Conservation (phyloP, 1,284 basidiomycete genomes). For the Ustilago lituana region DNA sequence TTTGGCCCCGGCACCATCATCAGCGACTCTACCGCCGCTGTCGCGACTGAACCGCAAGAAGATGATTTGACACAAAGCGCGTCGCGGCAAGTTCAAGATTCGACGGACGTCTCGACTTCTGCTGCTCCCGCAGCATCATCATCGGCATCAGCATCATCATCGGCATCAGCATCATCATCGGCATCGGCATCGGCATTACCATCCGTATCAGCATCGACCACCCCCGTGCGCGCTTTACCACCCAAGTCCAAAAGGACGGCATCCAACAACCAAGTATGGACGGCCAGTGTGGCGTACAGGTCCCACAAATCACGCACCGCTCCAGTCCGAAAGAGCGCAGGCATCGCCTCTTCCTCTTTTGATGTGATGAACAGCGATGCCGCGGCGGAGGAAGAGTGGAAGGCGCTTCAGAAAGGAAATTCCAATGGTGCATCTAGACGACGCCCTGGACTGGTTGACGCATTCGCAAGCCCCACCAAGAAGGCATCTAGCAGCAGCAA, state of each 20-base stretch:
- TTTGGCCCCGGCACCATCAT: conserved; percentile 36
- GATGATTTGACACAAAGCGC: background rate
- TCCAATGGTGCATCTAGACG: conserved; percentile 5
- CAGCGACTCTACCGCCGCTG: background rate
- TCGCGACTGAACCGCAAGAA: background rate
- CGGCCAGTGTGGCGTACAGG: conserved; percentile 41
- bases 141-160: background rate
- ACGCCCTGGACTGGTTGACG: conserved; percentile 39
- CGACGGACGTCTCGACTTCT: background rate
- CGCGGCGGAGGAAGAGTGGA: conserved; percentile 27
- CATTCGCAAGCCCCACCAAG: conserved; percentile 42
- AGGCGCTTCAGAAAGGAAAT: conserved; percentile 20
- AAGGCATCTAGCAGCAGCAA: background rate
- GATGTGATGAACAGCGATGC: conserved; percentile 13
- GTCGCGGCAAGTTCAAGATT: background rate
- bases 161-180: conserved; percentile 4
- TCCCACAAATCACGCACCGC: conserved; percentile 34
- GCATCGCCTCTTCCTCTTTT: conserved; percentile 4
- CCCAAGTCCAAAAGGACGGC: conserved; percentile 23
- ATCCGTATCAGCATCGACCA: background rate
- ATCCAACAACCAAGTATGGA: conserved; percentile 38
- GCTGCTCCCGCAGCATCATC: background rate
- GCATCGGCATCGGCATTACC: conserved; percentile 1
- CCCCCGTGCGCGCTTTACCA: background rate
- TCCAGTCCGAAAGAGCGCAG: conserved; percentile 20